Base-by-base conservation (phyloP, 768 basidiomycete species). In the Xerocomellus chrysenteron region DNA sequence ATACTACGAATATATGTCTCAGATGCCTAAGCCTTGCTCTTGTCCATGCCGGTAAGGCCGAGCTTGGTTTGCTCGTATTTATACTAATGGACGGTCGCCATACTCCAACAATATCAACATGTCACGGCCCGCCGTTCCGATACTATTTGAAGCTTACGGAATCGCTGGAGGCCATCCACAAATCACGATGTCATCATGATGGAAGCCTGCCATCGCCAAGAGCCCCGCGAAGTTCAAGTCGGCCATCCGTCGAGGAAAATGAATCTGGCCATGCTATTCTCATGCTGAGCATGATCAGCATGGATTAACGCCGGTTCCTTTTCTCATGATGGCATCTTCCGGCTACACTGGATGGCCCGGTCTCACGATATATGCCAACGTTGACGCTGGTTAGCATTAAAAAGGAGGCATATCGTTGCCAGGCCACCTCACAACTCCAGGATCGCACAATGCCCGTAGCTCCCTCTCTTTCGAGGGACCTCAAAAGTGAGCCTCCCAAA, bases 401-500 rank as follows among this genome's bases (percentile, higher is more conserved):
- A 33, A 32, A 32, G 47, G 37, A 7, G n/a, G 33, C 24, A 41
- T 21, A 13, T 17, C 10, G 28, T n/a, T 33, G 28, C 21, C 50
- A 16, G n/a, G n/a, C 41, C 51, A 26, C 32, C n/a, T 8, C 24
- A 32, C 24, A 5, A 43, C 21, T 33, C 30, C 16, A 35, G 14
- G 36, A 37, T 28, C 32, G 17, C 40, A 10, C 28, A 9, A 32
- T 54, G 28, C 26, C 37, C 11, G n/a, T 42, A 21, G 12, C 52
- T 24, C n/a, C 46, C 21, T 51, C 55, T 54, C 43, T 58, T 4
- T n/a, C 14, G 30, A 44, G 30, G 37, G 28, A 26, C 39, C 51
- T 66, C 47, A 55, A 54, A 46, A 58, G 65, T 60, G 42, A 65
- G 61, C 14, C 35, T 36, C 35, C 6, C 26, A 30, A 19, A 7